phyloP scores from a whole-genome alignment of 116 monocot species.

The Cymodocea nodosa region DNA sequence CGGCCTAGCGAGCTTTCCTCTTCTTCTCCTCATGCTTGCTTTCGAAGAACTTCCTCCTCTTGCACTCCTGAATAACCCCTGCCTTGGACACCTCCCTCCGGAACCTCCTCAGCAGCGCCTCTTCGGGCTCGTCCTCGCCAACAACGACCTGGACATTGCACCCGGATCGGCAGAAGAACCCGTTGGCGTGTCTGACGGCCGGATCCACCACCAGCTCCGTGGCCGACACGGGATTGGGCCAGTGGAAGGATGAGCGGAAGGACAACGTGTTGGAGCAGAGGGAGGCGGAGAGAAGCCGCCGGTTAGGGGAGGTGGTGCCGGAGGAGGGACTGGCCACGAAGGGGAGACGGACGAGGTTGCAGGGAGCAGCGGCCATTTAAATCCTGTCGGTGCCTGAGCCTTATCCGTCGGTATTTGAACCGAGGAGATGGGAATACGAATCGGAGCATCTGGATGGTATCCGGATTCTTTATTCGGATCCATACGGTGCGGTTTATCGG shows the following conservation, averaged over 20 bases:
- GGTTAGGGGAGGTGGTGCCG: not conserved
- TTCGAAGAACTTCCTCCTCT: constrained; percentile 62
- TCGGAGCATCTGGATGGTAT: too few species aligned
- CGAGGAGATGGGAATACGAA: too few species aligned
- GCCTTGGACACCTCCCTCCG: constrained; percentile 74
- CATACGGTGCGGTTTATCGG: too few species aligned
- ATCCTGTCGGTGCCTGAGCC: constrained; percentile 2
- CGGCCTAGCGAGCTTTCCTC: constrained; percentile 62
- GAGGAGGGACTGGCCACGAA: not conserved
- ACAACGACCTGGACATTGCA: constrained; percentile 88
- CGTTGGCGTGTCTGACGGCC: constrained; percentile 16
- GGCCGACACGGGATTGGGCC: not conserved
- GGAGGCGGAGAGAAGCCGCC: not conserved
- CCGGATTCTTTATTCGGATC: too few species aligned
- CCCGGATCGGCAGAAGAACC: constrained; percentile 31
- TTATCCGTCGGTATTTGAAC: constrained; percentile 18
- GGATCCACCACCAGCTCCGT: constrained; percentile 5
- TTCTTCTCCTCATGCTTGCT: constrained; percentile 63
- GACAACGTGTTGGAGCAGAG: not conserved
- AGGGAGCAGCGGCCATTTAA: constrained; percentile 4
- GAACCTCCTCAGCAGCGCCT: constrained; percentile 54
- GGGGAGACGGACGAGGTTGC: not conserved
- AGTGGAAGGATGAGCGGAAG: not conserved
- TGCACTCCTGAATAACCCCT: constrained; percentile 79
- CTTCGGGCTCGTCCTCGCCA: constrained; percentile 71